These are phyloP conservation scores for Collybia sordida DNA, from an alignment of 768 basidiomycete species.

Conservation along the genomic window DNA sequence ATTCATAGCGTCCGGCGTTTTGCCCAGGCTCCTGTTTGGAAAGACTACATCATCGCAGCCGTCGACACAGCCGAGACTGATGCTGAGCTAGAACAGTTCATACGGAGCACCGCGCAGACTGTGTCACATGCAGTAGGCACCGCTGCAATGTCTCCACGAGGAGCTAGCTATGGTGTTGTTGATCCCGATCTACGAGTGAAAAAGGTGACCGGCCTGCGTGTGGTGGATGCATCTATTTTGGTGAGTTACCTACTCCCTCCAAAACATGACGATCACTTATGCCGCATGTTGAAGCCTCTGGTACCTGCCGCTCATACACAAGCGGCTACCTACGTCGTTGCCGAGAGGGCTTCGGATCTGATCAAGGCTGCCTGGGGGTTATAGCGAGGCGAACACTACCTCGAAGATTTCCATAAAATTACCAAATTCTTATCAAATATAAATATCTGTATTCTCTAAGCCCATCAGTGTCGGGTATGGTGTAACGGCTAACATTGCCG, in stretches of 20 bases:
- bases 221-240: constrained; percentile 38
- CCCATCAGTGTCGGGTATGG: constrained; percentile 47
- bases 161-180: constrained; percentile 30
- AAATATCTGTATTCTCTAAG: too few species aligned
- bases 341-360: constrained; percentile 27
- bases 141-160: constrained; percentile 28
- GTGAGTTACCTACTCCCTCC: constrained; percentile 18
- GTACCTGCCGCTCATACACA: constrained; percentile 26
- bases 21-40: constrained; percentile 21
- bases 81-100: constrained; percentile 25
- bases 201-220: constrained; percentile 30
- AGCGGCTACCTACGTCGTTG: constrained; percentile 23
- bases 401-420: too few species aligned
- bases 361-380: constrained; percentile 18
- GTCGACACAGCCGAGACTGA: constrained; percentile 15
- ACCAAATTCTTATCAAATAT: too few species aligned
- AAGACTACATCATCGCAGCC: constrained; percentile 20
- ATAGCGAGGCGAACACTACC: too few species aligned
- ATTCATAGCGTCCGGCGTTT: constrained; percentile 23
- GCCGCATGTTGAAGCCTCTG: constrained; percentile 15
- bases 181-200: constrained; percentile 39
- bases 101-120: constrained; percentile 22
- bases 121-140: constrained; percentile 34
- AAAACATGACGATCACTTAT: background rate
- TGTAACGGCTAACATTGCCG: constrained; percentile 65